Evolutionary conservation across 768 basidiomycete species (phyloP), one percentile per base, ranked within the genome.

Genomic region (Ramaria sp.): DNA sequence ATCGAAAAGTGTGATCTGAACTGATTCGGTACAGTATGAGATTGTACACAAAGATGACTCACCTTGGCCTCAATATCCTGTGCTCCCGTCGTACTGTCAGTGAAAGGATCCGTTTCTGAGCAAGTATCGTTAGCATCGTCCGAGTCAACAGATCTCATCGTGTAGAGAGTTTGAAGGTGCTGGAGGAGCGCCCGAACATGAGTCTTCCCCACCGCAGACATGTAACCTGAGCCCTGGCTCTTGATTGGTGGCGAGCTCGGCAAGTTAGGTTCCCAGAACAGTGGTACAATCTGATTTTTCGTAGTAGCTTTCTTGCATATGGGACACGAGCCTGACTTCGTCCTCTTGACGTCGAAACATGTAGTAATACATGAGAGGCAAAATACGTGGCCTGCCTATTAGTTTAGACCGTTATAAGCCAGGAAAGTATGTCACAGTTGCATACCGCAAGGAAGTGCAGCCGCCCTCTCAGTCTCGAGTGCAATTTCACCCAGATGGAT

Each of bases 341-440:
- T 9, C 7, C 31, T 41, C 17, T 13, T 46, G 30, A n/a, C 19
- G 31, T 47, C 54, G 19, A 39, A 49, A 17, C 22, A 37, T 22
- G 33, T 22, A 4, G 30, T 31, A n/a, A 49, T 34, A 20, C 54
- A 56, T 10, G 45, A n/a, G 15, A 48, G 22, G 33, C 54, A 56
- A 30, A 56, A 56, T 2, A 56, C 45, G 46, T 56, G 54, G 10
- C 54, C 54, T 56, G 54, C 19, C 10, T 6, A 37, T n/a, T 51
- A 33, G 6, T 9, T 31, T 5, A 48, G 41, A 42, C 19, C 20
- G 31, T 19, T 22, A n/a, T n/a, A n/a, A n/a, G n/a, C n/a, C n/a
- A 39, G 20, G 4, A 24, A n/a, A 30, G 13, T 1, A 12, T 24
- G 13, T 17, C 17, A 13, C 12, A 42, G 34, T 5, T 11, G n/a